Evolutionary conservation across 2,329 filamentous ascomycete species (phyloP), one percentile per base, ranked within the genome.

Genomic region (Ascochyta rabiei): DNA sequence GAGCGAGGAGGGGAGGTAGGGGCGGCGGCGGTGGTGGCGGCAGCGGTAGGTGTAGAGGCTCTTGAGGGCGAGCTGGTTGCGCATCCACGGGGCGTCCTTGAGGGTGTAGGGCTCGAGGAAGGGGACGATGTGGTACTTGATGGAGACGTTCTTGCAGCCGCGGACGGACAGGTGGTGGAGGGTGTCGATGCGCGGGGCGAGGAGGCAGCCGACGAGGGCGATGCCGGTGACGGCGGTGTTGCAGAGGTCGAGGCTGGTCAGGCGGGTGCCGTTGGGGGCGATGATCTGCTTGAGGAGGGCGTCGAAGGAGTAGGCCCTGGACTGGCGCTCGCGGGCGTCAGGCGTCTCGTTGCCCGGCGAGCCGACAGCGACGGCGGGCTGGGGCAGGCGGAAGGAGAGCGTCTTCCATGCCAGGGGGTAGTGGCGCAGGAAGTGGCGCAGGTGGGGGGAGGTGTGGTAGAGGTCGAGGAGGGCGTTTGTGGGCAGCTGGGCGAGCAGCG

Each of bases 41-140:
- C 84, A 86, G 53, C 84, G 81, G 68, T 86, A 86, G 1, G 83
- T 82, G 64, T 86, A 86, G 8, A 86, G 75, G 67, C 82, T 85
- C 70, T 82, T 84, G 51, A 86, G 76, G 6, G 82, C 82, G 35
- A 85, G 79, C 26, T 76, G 75, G 28, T 70, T 76, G 43, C 73
- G 75, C 51, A 71, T 72, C 74, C 79, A 78, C 4, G 74, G 69
- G 50, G 67, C 69, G 73, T 77, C 67, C 16, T 67, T 64, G n/a
- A 72, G 78, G 4, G 74, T 72, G 76, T 76, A 75, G 3, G 76
- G 70, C 56, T 75, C 75, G 37, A 78, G 77, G 61, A 84, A 86
- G 2, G 84, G 84, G 48, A 86, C 82, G 56, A 86, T 83, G 64
- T 86, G 84, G 66, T 86, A 86, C 66, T 86, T 86, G 60, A 86